Conservation (phyloP, 129 eudicot genomes). For the Arctium lappa region DNA sequence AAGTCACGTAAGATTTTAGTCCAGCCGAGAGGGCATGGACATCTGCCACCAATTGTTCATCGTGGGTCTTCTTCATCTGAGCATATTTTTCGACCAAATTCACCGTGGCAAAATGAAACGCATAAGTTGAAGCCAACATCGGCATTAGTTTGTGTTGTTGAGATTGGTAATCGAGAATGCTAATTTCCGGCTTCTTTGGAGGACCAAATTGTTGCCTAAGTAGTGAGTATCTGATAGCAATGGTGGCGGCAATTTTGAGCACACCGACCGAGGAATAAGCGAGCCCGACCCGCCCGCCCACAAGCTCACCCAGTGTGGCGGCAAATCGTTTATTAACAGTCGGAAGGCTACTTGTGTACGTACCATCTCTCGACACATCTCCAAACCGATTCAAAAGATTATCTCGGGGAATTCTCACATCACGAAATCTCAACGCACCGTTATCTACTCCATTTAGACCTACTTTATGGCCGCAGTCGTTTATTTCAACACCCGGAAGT, state of each 20-base stretch:
- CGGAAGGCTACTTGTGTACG: constrained; percentile 77
- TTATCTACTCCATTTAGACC: constrained; percentile 97
- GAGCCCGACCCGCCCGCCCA: constrained; percentile 93
- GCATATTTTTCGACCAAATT: constrained; percentile 77
- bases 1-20: constrained; percentile 83
- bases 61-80: constrained; percentile 87
- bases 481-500: constrained; percentile 85
- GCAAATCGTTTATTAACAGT: constrained; percentile 81
- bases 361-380: constrained; percentile 88
- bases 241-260: constrained; percentile 72
- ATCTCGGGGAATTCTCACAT: constrained; percentile 90
- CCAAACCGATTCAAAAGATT: constrained; percentile 90
- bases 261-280: constrained; percentile 93
- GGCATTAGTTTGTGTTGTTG: constrained; percentile 97
- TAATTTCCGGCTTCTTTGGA: constrained; percentile 75
- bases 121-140: constrained; percentile 89
- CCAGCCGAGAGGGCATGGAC: constrained; percentile 96
- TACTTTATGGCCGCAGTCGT: constrained; percentile 93
- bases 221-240: constrained; percentile 83
- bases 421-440: constrained; percentile 77
- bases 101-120: constrained; percentile 80
- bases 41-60: constrained; percentile 76
- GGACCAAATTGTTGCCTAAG: constrained; percentile 93
- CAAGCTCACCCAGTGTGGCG: constrained; percentile 94
- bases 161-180: constrained; percentile 89